A percentile compares a stretch with the other conserved stretches of the same genome.
Evolutionary conservation across 331 rosid genomes (phyloP).

Genomic region (Saraca asoca): DNA sequence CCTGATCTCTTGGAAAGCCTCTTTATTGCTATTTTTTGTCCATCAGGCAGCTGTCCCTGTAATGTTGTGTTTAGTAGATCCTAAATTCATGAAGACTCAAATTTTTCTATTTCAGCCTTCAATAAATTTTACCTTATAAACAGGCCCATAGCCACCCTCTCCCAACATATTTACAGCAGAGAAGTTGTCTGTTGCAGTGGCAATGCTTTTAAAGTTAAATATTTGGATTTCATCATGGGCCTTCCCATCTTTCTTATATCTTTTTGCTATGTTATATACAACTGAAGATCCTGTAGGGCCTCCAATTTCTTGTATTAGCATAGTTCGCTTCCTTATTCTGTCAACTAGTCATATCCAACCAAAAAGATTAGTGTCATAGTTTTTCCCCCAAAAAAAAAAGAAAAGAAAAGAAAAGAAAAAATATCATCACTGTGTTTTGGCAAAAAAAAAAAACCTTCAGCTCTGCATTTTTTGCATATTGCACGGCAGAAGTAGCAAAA

Average conservation of each 20-base stretch:
- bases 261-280: constrained; percentile 6
- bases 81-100: too few species aligned
- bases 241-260: not conserved
- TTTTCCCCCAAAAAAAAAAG: too few species aligned
- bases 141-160: constrained; percentile 45
- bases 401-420: too few species aligned
- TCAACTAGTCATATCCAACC: not conserved
- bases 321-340: constrained; percentile 1
- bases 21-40: constrained; percentile 48
- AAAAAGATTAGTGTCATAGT: not conserved
- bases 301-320: not conserved
- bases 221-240: constrained; percentile 26
- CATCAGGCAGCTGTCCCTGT: constrained; percentile 33
- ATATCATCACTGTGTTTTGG: too few species aligned
- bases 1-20: constrained; percentile 38
- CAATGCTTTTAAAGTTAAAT: constrained; percentile 41
- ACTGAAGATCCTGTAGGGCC: not conserved
- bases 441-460: not conserved
- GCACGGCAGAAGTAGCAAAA: constrained; percentile 15
- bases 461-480: constrained; percentile 25
- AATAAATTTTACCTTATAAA: constrained; percentile 31
- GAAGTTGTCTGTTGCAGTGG: constrained; percentile 37
- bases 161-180: constrained; percentile 34
- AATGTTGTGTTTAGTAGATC: not conserved
- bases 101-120: too few species aligned